Base-by-base conservation (phyloP, 192 early-diverging fungal genomes). In the Phlyctochytrium arcticum region DNA sequence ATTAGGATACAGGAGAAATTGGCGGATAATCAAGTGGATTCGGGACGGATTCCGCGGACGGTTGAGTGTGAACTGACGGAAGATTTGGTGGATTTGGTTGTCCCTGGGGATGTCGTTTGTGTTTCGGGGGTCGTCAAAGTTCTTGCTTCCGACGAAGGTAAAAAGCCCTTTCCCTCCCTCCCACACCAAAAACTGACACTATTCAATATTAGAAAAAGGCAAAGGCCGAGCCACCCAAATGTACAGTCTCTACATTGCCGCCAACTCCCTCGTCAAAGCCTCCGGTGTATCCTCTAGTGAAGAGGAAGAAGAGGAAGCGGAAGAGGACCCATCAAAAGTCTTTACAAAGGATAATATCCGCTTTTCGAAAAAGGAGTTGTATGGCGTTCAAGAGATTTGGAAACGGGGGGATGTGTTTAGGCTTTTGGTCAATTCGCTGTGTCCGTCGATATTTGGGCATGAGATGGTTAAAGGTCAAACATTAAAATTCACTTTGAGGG, bases 1-100 rank as follows among this genome's bases (percentile, higher is more conserved):
- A 87, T 93, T 35, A 85, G 89, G 37, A 83, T 92, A 27, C 90
- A 92, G 71, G 90, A 92, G 47, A 89, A 89, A 62, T 71, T 90
- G 21, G 79, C 84, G 21, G 86, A 91, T 50, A 86, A 89, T 48
- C 83, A 85, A 29, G 54, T 76, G 31, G 85, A 90, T 42, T 77
- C 87, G 0, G 87, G 85, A 10, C 68, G 88, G 9, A 81, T 93
- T 12, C 91, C 91, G 24, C 78, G 88, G 53, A 88, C 82, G 32
- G 80, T 93, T 15, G 90, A 93, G 39, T 87, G 87, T 17, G 90
- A 93, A 69, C 75, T 89, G 5, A 78, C 79, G 9, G 78, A 87
- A 32, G 88, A 92, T 33, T 67, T 93, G 33, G 89, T 93, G 1
- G 90, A 93, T 62, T 60, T 71, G 4, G 84, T 87, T 35, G 85